Base-by-base conservation (phyloP, 495 filamentous ascomycete species). In the Penicillium nucicola region DNA sequence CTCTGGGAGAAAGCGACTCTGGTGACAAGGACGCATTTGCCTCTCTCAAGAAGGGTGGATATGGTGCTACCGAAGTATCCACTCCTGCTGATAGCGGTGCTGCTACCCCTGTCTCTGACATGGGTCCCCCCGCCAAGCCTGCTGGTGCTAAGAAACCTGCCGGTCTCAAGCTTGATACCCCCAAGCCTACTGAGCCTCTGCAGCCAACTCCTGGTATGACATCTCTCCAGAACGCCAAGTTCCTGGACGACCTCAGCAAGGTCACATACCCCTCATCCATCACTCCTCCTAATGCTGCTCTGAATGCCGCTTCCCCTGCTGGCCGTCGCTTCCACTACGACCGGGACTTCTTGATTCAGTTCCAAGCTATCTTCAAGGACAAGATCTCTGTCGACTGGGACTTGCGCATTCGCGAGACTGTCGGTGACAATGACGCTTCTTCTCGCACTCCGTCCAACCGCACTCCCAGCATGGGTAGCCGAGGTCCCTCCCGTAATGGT, bases 291-390 rank as follows among this genome's bases (percentile, higher is more conserved):
- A 96, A 96, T 64, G 88, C 92, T 5, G 87, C 92, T 7, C 72
- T 97, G 38, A 99, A 96, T 62, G 72, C 80, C 22, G 84, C 75
- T 39, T 84, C 87, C 14, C 79, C 87, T 4, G 81, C 77, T 48
- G 87, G 86, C 54, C 83, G 85, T 57, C 91, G 88, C 61, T 96
- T 96, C 79, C 89, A 92, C 62, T 99, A 99, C 71, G 89, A 97
- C 66, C 87, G 88, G 49, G 83, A 89, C 41, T 99, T 99, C 79
- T 75, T 99, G 69, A 77, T 97, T n/a, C 95, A 99, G 63, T 99
- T 99, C 79, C 86, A 97, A 74, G 73, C 75, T 44, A 88, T 90
- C 2, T 99, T 96, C 72, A 93, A 86, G 46, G 93, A 98, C 70
- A 95, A 97, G 69, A 93, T 93, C 9, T 92, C 90, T 2, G 55